Evolutionary conservation across 345 rosid species (phyloP).

Genomic region (Lumnitzera littorea): DNA sequence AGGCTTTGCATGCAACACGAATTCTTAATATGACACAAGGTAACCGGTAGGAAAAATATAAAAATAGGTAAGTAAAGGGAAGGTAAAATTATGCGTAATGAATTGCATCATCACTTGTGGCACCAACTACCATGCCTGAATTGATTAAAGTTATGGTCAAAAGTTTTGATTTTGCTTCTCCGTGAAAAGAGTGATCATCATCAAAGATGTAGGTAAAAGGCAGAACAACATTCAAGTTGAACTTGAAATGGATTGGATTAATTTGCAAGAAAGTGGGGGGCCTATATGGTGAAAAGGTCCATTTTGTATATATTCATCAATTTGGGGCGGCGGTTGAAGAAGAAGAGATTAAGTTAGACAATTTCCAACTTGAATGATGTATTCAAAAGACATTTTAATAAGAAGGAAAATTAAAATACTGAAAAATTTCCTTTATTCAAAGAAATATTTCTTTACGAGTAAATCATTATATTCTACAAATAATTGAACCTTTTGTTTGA

Average conservation of each 20-base stretch:
- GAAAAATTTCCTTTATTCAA: too few relatives aligned
- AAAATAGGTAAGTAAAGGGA: background rate
- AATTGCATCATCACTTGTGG: conserved; percentile 7
- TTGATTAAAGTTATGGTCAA: conserved; percentile 11
- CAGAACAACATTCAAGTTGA: too few relatives aligned
- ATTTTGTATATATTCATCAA: background rate
- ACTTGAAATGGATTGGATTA: too few relatives aligned
- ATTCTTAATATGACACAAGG: background rate
- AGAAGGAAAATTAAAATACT: too few relatives aligned
- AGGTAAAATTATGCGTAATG: conserved; percentile 7
- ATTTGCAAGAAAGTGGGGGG: too few relatives aligned
- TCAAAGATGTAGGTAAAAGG: too few relatives aligned
- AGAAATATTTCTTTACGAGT: too few relatives aligned
- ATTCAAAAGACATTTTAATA: too few relatives aligned
- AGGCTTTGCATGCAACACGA: too few relatives aligned
- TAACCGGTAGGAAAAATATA: background rate
- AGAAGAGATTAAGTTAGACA: background rate
- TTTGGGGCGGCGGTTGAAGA: background rate
- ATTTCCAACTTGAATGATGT: too few relatives aligned
- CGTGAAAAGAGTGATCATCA: background rate
- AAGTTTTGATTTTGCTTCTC: background rate
- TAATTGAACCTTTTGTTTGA: too few relatives aligned
- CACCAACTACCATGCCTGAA: conserved; percentile 7
- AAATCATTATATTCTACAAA: too few relatives aligned
- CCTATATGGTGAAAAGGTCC: background rate